These are phyloP conservation scores for Leishmania major DNA, from an alignment of 208 protist genomes.

Conservation along the genomic window DNA sequence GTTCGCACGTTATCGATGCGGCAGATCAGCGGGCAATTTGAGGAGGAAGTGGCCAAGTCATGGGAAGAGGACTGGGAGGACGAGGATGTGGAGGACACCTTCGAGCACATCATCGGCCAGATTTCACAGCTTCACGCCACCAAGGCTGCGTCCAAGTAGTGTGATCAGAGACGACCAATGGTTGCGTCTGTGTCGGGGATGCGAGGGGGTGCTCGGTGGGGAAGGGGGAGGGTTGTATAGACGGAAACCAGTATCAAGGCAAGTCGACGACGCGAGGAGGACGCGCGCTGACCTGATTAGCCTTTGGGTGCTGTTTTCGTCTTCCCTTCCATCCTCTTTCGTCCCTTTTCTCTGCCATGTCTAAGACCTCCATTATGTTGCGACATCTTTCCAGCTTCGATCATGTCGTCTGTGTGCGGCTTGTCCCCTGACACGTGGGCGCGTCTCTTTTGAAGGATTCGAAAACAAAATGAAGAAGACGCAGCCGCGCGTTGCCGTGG, in stretches of 20 bases:
- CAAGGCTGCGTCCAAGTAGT: constrained; percentile 38
- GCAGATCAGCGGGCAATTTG: constrained; percentile 90
- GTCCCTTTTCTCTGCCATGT: neutral
- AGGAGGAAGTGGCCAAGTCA: constrained; percentile 88
- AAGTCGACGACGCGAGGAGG: neutral
- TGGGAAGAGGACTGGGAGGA: constrained; percentile 94
- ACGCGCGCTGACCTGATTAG: no score
- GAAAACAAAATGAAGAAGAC: neutral
- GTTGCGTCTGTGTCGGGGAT: neutral
- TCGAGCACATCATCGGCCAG: constrained; percentile 85
- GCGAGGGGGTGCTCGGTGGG: neutral
- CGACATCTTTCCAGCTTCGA: neutral
- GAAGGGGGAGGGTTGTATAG: neutral
- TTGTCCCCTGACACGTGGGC: neutral
- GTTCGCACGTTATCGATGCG: constrained; percentile 80
- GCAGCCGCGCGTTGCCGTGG: neutral
- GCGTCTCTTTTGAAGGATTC: neutral
- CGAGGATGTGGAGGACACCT: constrained; percentile 92
- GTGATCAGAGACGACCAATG: no score
- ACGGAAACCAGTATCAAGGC: neutral
- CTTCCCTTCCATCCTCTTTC: neutral
- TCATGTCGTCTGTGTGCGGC: neutral
- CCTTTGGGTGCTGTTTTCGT: neutral
- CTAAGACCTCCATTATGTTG: neutral
- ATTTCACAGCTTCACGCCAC: constrained; percentile 67